phyloP scores from a whole-genome alignment of 225 moss, liverwort and hornwort genomes.

The Neckera pumila region DNA sequence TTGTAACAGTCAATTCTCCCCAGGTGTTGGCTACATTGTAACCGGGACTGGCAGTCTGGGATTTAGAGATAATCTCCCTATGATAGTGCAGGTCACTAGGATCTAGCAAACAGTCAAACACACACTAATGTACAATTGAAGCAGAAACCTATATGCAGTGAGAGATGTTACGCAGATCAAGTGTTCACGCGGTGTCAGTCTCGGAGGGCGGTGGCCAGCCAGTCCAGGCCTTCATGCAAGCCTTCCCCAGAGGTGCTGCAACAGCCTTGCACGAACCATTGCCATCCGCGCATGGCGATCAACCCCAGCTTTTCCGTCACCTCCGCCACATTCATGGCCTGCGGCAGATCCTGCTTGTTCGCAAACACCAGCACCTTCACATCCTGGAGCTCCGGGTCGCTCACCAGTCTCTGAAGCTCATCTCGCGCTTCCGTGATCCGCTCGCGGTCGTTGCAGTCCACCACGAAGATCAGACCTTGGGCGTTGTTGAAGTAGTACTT shows the following conservation, averaged over 20 bases:
- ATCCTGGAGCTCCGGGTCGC: slow-evolving; percentile 4
- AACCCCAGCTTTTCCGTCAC: slow-evolving; percentile 31
- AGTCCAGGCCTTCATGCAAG: slow-evolving; percentile 38
- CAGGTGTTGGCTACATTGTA: not conserved
- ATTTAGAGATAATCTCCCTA: not conserved
- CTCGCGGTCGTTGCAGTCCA: slow-evolving; percentile 33
- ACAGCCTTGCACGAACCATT: slow-evolving; percentile 42
- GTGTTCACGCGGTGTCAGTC: not conserved
- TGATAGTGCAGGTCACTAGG: not conserved
- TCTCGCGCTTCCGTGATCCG: slow-evolving; percentile 27
- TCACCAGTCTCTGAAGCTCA: slow-evolving; percentile 25
- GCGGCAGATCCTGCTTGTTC: slow-evolving; percentile 48
- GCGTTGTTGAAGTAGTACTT: slow-evolving; percentile 26
- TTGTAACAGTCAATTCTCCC: not conserved
- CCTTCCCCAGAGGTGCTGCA: slow-evolving; percentile 36
- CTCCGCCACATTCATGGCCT: slow-evolving; percentile 25
- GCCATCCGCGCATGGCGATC: not conserved
- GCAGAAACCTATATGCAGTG: not conserved
- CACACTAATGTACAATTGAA: not conserved
- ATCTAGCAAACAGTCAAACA: not conserved
- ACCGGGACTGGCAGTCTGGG: not conserved
- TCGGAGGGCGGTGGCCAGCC: slow-evolving; percentile 19
- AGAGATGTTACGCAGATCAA: not conserved
- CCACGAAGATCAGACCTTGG: slow-evolving; percentile 35
- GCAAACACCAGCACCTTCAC: slow-evolving; percentile 42